phyloP scores from a whole-genome alignment of 345 rosid species.

The Murraya paniculata region DNA sequence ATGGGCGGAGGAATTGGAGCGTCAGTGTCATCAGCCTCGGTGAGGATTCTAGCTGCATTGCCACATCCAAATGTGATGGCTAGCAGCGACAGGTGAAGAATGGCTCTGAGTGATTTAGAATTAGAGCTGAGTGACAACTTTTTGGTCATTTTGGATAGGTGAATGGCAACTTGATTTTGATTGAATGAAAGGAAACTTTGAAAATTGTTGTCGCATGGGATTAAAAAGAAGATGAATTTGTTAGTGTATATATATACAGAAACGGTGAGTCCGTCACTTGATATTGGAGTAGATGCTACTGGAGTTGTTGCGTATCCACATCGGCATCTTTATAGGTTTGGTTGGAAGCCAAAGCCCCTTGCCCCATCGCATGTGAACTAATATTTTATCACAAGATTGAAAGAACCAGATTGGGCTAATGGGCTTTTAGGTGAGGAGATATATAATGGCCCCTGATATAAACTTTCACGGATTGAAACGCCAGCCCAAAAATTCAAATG shows the following conservation, averaged over 20 bases:
- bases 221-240: background rate
- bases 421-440: background rate
- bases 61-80: background rate
- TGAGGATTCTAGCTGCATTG: slow-evolving; percentile 2
- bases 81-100: background rate
- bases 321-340: background rate
- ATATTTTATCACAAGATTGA: too few species aligned
- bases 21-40: background rate
- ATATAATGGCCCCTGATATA: background rate
- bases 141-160: background rate
- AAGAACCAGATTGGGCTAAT: background rate
- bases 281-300: background rate
- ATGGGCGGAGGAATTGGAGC: background rate
- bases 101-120: background rate
- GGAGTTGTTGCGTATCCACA: background rate
- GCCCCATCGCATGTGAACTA: too few species aligned
- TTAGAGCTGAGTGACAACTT: background rate
- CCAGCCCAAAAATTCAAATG: too few species aligned
- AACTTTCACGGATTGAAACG: too few species aligned
- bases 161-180: background rate
- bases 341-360: background rate
- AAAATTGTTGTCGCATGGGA: background rate
- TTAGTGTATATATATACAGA: background rate
- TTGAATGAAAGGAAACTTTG: background rate
- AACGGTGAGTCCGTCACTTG: background rate